phyloP scores from a whole-genome alignment of 805 yeast species.

The Wickerhamomyces chambardii region DNA sequence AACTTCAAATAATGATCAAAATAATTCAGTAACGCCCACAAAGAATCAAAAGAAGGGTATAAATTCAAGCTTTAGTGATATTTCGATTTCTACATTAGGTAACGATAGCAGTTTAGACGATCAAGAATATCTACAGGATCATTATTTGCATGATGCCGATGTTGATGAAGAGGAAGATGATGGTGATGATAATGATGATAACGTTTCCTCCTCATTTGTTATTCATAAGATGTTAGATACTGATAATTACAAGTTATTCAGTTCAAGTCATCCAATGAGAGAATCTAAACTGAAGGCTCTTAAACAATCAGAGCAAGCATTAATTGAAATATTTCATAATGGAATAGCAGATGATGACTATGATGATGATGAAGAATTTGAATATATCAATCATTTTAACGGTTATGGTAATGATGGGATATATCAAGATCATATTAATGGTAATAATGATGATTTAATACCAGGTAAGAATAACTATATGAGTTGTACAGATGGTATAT shows the following conservation, averaged over 20 bases:
- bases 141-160: no score
- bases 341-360: neutral
- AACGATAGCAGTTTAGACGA: no score
- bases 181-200: no score
- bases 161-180: no score
- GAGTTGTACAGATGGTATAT: constrained; percentile 12
- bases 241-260: constrained; percentile 15
- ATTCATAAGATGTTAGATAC: constrained; percentile 18
- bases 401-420: constrained; percentile 5
- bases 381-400: no score
- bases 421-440: neutral
- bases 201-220: constrained; percentile 8
- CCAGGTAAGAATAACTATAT: no score
- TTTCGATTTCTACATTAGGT: no score
- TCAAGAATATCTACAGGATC: no score
- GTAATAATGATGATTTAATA: no score
- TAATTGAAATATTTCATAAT: constrained; percentile 14
- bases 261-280: constrained; percentile 12
- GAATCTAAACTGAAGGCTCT: constrained; percentile 16
- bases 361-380: constrained; percentile 9
- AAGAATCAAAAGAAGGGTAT: no score
- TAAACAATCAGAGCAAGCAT: constrained; percentile 14
- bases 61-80: no score
- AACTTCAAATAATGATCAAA: neutral
- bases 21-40: neutral